phyloP scores from a whole-genome alignment of 176 grass and related monocot genomes.

The Microstegium vimineum region DNA sequence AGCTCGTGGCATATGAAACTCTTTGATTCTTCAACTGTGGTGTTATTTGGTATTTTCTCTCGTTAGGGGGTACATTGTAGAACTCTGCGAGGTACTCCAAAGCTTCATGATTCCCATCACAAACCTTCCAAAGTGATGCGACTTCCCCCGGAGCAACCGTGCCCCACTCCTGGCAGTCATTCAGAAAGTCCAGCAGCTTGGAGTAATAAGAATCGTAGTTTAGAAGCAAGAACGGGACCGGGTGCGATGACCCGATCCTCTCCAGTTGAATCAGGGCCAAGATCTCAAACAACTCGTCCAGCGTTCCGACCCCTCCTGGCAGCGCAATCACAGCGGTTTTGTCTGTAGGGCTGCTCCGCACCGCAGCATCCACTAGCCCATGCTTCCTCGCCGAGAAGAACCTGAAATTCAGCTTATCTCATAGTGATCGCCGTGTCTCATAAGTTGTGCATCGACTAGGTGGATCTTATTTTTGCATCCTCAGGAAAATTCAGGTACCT shows the following conservation, averaged over 20 bases:
- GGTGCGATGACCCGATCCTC: constrained; percentile 63
- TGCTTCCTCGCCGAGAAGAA: constrained; percentile 95
- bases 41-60: constrained; percentile 43
- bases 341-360: constrained; percentile 44
- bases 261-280: constrained; percentile 68
- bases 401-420: constrained; percentile 39
- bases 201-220: constrained; percentile 89
- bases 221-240: constrained; percentile 59
- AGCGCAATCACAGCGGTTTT: constrained; percentile 56
- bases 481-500: constrained; percentile 38
- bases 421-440: not conserved
- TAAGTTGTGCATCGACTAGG: not conserved
- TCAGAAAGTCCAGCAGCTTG: constrained; percentile 73
- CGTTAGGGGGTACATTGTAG: constrained; percentile 33
- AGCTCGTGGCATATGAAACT: constrained; percentile 14
- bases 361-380: constrained; percentile 70
- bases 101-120: constrained; percentile 66
- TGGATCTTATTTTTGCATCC: not conserved
- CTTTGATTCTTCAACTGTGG: constrained; percentile 23
- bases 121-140: constrained; percentile 74
- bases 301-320: constrained; percentile 68
- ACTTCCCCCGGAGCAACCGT: constrained; percentile 68
- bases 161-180: constrained; percentile 66
- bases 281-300: constrained; percentile 89
- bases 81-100: constrained; percentile 76